Conservation (phyloP, 2,329 filamentous ascomycete genomes). For the Metarhizium album region DNA sequence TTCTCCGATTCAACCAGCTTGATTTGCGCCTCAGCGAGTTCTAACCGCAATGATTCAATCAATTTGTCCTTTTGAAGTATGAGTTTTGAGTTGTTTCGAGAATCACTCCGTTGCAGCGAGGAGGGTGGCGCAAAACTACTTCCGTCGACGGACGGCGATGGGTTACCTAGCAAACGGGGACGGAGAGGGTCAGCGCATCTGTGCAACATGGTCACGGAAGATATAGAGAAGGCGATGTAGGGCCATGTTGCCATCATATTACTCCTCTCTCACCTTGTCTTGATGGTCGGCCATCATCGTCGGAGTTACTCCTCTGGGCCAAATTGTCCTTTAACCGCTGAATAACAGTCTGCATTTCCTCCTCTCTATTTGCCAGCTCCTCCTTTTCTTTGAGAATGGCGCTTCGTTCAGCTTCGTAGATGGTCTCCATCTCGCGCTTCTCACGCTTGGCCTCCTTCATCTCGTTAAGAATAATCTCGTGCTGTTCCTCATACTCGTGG, state of each 20-base stretch:
- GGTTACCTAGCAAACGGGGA: slow-evolving; percentile 29
- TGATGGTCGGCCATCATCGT: slow-evolving; percentile 47
- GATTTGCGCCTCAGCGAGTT: slow-evolving; percentile 90
- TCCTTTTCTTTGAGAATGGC: slow-evolving; percentile 88
- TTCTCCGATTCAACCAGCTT: slow-evolving; percentile 93
- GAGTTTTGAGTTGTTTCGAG: slow-evolving; percentile 78
- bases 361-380: slow-evolving; percentile 70
- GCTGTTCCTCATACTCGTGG: slow-evolving; percentile 76
- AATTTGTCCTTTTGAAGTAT: slow-evolving; percentile 93
- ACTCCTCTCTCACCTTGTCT: slow-evolving; percentile 40
- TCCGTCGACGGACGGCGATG: slow-evolving; percentile 59
- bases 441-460: slow-evolving; percentile 75
- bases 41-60: slow-evolving; percentile 83
- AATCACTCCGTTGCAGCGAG: slow-evolving; percentile 77
- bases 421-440: slow-evolving; percentile 82
- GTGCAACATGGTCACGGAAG: too few species aligned
- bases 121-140: slow-evolving; percentile 80
- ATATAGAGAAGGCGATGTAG: neutral
- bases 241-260: neutral
- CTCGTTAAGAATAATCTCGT: slow-evolving; percentile 72
- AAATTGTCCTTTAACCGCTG: slow-evolving; percentile 85
- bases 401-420: slow-evolving; percentile 83
- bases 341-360: slow-evolving; percentile 83
- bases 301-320: slow-evolving; percentile 56
- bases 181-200: slow-evolving; percentile 10